Base-by-base conservation (phyloP, 2,329 filamentous ascomycete species). In the Cladorrhinum sp. region DNA sequence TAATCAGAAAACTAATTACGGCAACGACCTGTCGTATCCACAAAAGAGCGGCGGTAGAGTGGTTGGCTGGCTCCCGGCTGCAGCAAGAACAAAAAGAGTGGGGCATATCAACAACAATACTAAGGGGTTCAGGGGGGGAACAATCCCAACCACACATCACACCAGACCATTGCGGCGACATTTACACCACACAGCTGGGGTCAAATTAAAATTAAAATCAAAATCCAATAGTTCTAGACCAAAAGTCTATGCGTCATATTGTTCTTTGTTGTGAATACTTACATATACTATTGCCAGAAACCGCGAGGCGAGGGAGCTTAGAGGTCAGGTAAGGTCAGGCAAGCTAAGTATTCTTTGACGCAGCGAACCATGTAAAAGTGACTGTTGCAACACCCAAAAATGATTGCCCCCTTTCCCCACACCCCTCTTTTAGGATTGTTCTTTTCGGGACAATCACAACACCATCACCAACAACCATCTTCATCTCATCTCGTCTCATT, bases 31-130 rank as follows among this genome's bases (percentile, higher is more conserved):
- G 42, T 46, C 42, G 42, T 10, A 46, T 46, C n/a, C 7, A 46
- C n/a, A n/a, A 42, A 46, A 36, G 4, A 3, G 8, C 12, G 14
- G 33, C 18, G 42, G 7, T 18, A 4, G 16, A 7, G n/a, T 46
- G 36, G 36, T 42, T 42, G 6, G n/a, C 14, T 18, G n/a, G 16
- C 42, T 46, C 42, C 8, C 33, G 48, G 48, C 42, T 54, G 36
- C 55, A 21, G 20, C 36, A 26, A n/a, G n/a, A 58, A 48, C 26
- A 42, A 14, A 57, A 57, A 55, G n/a, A 54, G 58, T 64, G 64
- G 59, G 64, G 6, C 58, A 28, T 30, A 23, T 63, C 23, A 46
- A 57, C 55, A 63, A 67, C 62, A 67, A 64, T 67, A 63, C 62
- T 58, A 65, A 65, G 26, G 36, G 33, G 28, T 24, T 55, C 1